These are phyloP conservation scores for Madurella mycetomatis DNA, from an alignment of 2,329 filamentous ascomycete species.

Conservation along the genomic window DNA sequence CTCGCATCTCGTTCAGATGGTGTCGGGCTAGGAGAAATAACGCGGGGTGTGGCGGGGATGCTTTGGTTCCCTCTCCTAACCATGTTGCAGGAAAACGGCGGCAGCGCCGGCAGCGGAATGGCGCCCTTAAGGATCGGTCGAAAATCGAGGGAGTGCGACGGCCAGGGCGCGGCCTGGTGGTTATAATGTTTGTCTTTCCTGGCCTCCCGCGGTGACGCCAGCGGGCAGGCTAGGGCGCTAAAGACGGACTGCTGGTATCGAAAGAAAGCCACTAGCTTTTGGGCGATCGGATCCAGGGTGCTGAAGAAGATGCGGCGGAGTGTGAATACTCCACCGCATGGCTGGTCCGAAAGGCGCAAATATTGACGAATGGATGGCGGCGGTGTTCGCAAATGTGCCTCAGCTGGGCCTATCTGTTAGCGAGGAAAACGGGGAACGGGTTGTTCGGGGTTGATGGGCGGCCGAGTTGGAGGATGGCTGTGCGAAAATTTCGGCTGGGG, in stretches of 20 bases:
- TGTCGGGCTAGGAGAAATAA: constrained; percentile 84
- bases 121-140: constrained; percentile 52
- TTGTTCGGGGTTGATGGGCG: constrained; percentile 4
- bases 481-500: constrained; percentile 19
- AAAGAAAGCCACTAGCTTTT: constrained; percentile 33
- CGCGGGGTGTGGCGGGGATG: constrained; percentile 74
- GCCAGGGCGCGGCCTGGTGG: constrained; percentile 41
- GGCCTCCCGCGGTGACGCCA: constrained; percentile 35
- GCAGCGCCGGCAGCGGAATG: constrained; percentile 53
- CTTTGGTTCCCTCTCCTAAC: constrained; percentile 47
- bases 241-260: constrained; percentile 30
- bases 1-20: constrained; percentile 53
- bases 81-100: constrained; percentile 55
- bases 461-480: constrained; percentile 2
- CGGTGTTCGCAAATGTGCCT: constrained; percentile 5
- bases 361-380: constrained; percentile 3
- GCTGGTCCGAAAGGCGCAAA: constrained; percentile 17
- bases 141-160: constrained; percentile 44
- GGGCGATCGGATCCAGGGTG: constrained; percentile 56
- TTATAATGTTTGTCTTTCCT: constrained; percentile 48
- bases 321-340: constrained; percentile 53
- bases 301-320: constrained; percentile 49
- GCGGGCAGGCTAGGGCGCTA: constrained; percentile 15
- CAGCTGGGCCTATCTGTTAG: constrained; percentile 4
- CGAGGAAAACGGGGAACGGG: constrained; percentile 4